phyloP scores from a whole-genome alignment of 306 rosid species.

The Lotus japonicus region DNA sequence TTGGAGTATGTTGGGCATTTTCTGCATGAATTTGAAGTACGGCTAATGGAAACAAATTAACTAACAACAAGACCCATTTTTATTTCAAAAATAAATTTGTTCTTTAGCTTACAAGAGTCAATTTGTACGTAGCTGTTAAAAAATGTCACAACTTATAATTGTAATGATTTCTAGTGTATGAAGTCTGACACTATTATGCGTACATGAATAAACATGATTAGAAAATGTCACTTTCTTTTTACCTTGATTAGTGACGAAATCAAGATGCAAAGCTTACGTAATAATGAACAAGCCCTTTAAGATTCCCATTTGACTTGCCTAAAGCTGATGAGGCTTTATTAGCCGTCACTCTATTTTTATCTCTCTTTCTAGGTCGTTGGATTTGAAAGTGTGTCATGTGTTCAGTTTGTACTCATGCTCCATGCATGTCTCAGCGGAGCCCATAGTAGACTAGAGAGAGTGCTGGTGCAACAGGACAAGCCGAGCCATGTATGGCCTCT shows the following conservation, averaged over 20 bases:
- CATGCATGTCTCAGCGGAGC: slow-evolving; percentile 26
- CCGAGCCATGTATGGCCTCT: slow-evolving; percentile 23
- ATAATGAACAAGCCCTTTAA: background rate
- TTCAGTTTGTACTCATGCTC: slow-evolving; percentile 32
- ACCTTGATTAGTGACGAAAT: slow-evolving; percentile 34
- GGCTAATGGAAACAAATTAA: background rate
- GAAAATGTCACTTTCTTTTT: slow-evolving; percentile 20
- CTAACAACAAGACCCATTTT: background rate
- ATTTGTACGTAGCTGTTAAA: too few relatives aligned
- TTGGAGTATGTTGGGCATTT: slow-evolving; percentile 4
- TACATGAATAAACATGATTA: too few relatives aligned
- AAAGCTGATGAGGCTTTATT: slow-evolving; percentile 10
- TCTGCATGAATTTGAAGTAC: slow-evolving; percentile 28
- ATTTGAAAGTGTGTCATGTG: slow-evolving; percentile 4
- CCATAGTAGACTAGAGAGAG: slow-evolving; percentile 21
- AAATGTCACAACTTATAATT: too few relatives aligned
- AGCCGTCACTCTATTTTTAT: slow-evolving; percentile 5
- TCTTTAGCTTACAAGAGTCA: too few relatives aligned
- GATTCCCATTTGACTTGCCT: slow-evolving; percentile 46
- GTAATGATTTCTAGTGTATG: too few relatives aligned
- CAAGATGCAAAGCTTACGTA: slow-evolving; percentile 53
- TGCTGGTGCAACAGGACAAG: slow-evolving; percentile 36
- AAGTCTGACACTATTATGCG: too few relatives aligned
- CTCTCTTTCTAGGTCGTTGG: background rate
- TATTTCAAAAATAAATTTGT: too few relatives aligned